phyloP scores from a whole-genome alignment of 208 protist species.

The Trypanosoma congolense region DNA sequence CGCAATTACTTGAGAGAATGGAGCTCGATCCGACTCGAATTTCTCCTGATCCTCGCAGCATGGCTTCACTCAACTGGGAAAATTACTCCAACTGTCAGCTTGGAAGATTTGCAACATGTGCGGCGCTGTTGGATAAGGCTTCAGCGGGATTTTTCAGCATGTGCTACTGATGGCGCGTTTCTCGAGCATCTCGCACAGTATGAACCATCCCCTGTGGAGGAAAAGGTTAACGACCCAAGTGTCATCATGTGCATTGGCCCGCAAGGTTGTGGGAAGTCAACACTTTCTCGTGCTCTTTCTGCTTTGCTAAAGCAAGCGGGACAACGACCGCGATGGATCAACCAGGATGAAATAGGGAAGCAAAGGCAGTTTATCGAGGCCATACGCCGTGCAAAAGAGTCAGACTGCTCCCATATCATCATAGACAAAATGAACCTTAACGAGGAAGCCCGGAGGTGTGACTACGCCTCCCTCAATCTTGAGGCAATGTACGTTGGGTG shows the following conservation, averaged over 20 bases:
- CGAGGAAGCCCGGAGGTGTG: slow-evolving; percentile 30
- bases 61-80: slow-evolving; percentile 64
- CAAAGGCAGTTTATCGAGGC: slow-evolving; percentile 43
- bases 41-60: slow-evolving; percentile 47
- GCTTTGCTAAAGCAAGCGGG: slow-evolving; percentile 48
- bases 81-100: slow-evolving; percentile 45
- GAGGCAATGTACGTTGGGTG: slow-evolving; percentile 39
- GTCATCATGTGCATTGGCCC: slow-evolving; percentile 66
- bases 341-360: slow-evolving; percentile 75
- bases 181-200: slow-evolving; percentile 3
- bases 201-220: slow-evolving; percentile 4
- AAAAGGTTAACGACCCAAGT: slow-evolving; percentile 19
- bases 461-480: slow-evolving; percentile 34
- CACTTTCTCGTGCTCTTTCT: slow-evolving; percentile 56
- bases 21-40: slow-evolving; percentile 48
- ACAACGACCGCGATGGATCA: slow-evolving; percentile 62
- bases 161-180: slow-evolving; percentile 8
- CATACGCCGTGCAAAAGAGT: slow-evolving; percentile 30
- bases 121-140: slow-evolving; percentile 55
- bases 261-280: slow-evolving; percentile 84
- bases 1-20: slow-evolving; percentile 42
- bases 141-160: slow-evolving; percentile 34
- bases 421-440: slow-evolving; percentile 85
- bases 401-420: slow-evolving; percentile 61
- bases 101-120: slow-evolving; percentile 33